Percentiles rank a stretch among this genome's conserved stretches.
These are phyloP conservation scores for Exophiala sideris DNA, from an alignment of 2,329 filamentous ascomycete genomes.

Conservation along the genomic window DNA sequence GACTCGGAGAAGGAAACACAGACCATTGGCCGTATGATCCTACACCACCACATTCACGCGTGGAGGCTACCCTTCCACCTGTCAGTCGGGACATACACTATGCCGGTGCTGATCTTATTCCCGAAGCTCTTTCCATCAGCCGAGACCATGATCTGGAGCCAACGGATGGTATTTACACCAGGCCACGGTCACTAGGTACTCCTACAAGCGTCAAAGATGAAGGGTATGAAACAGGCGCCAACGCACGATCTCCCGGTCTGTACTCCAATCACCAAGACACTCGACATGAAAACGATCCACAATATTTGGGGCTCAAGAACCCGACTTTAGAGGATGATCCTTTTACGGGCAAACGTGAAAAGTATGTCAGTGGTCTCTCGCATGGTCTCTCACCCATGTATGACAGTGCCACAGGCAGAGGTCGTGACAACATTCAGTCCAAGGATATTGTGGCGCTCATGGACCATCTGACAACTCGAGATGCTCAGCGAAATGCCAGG, in stretches of 20 bases:
- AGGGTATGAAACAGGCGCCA: constrained; percentile 79
- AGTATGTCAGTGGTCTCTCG: constrained; percentile 77
- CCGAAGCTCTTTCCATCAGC: constrained; percentile 28
- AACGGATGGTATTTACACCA: constrained; percentile 34
- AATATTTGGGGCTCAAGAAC: background rate
- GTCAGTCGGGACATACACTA: constrained; percentile 43
- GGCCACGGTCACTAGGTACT: constrained; percentile 44
- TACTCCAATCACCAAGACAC: constrained; percentile 11
- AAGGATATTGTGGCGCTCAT: constrained; percentile 96
- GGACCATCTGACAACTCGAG: constrained; percentile 96
- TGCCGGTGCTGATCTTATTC: constrained; percentile 38
- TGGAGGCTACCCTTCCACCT: constrained; percentile 34
- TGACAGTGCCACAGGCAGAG: constrained; percentile 80
- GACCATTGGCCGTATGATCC: constrained; percentile 57
- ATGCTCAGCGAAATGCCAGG: constrained; percentile 90
- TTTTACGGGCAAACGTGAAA: constrained; percentile 61
- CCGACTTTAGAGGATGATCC: constrained; percentile 53
- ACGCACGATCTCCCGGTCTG: constrained; percentile 24
- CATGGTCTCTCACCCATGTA: constrained; percentile 93
- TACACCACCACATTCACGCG: constrained; percentile 46
- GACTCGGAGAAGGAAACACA: constrained; percentile 45
- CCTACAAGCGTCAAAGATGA: constrained; percentile 71
- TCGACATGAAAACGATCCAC: constrained; percentile 12
- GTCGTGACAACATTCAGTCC: constrained; percentile 87
- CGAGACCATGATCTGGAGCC: constrained; percentile 39